Conservation (phyloP, 805 yeast genomes). For the Hanseniaspora lindneri region DNA sequence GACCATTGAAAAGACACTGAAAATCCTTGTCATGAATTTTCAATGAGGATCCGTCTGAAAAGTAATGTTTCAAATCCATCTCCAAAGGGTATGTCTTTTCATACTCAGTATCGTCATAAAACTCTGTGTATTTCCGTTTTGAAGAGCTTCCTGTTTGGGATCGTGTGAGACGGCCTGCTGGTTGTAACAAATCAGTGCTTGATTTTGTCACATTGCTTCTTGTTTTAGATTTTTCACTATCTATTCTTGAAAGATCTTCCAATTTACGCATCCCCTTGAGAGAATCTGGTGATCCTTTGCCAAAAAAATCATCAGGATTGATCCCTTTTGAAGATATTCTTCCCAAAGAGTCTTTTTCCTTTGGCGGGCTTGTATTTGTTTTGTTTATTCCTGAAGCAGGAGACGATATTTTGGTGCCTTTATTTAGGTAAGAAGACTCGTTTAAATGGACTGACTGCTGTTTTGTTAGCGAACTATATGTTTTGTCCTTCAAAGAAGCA, state of each 20-base stretch:
- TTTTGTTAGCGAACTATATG: conserved; percentile 1
- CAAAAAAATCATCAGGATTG: conserved; percentile 1
- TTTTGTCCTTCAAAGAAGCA: neutral
- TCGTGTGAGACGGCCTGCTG: conserved; percentile 3
- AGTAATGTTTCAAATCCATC: conserved; percentile 10
- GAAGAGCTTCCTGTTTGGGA: neutral
- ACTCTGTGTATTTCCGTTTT: neutral
- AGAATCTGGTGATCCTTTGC: neutral
- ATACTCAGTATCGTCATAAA: conserved; percentile 1
- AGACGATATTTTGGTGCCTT: conserved; percentile 8
- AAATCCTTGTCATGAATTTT: conserved; percentile 45
- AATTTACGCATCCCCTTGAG: neutral
- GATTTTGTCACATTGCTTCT: too few relatives aligned
- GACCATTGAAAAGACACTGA: conserved; percentile 62
- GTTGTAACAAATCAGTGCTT: too few relatives aligned
- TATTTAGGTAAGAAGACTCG: neutral
- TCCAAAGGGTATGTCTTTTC: neutral
- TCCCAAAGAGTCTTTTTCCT: neutral
- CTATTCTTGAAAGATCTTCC: neutral
- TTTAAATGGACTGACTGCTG: neutral
- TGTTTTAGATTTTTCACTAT: neutral
- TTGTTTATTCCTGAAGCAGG: conserved; percentile 2
- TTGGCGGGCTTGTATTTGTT: neutral
- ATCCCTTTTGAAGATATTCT: neutral
- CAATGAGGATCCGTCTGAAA: conserved; percentile 13